These are phyloP conservation scores for Tulasnella calospora DNA, from an alignment of 768 basidiomycete species.

Conservation along the genomic window DNA sequence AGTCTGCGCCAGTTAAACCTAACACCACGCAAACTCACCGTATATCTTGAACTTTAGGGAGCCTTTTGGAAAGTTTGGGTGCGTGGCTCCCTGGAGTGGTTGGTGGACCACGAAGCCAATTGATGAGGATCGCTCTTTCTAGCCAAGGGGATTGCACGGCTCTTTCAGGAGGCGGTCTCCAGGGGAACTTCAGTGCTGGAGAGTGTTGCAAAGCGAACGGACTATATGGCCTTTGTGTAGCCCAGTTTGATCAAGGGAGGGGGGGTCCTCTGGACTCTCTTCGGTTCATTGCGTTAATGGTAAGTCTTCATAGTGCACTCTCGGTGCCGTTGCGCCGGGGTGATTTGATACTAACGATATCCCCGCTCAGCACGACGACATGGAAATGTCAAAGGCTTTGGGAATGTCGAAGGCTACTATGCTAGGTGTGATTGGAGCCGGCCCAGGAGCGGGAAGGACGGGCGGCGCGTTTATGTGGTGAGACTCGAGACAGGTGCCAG, in stretches of 20 bases:
- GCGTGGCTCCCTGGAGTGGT: neutral
- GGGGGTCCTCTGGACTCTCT: neutral
- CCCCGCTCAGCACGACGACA: neutral
- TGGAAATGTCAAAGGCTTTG: neutral
- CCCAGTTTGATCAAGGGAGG: neutral
- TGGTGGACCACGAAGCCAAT: neutral
- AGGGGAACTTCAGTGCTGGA: neutral
- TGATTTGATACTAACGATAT: neutral
- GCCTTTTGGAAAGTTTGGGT: slow-evolving; percentile 13
- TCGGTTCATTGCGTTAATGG: neutral
- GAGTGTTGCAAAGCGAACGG: slow-evolving; percentile 6
- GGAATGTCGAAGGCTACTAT: neutral
- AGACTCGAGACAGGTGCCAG: neutral
- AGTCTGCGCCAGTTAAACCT: neutral
- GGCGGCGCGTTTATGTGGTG: neutral
- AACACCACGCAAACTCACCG: neutral
- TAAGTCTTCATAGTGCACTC: neutral
- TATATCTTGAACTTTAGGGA: neutral
- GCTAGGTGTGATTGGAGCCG: neutral
- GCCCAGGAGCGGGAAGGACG: neutral
- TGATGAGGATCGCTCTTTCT: neutral
- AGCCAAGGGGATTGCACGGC: slow-evolving; percentile 10
- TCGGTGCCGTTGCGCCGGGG: neutral
- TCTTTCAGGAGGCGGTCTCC: neutral
- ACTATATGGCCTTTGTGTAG: neutral